These are phyloP conservation scores for Lodderomyces metapsilosis DNA, from an alignment of 1,139 yeast species.

Conservation along the genomic window DNA sequence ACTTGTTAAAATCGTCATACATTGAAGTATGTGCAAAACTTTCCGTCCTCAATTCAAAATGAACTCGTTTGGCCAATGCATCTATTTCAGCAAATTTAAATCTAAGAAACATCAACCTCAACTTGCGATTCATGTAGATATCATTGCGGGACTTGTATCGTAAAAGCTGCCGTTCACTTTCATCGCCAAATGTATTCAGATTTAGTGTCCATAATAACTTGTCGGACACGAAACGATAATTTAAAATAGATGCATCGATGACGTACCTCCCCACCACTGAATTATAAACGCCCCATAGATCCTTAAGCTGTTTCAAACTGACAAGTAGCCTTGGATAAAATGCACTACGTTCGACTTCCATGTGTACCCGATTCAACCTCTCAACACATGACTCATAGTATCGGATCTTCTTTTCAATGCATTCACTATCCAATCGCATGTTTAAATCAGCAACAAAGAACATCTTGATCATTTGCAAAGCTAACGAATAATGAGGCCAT, in stretches of 20 bases:
- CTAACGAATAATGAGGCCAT: constrained; percentile 19
- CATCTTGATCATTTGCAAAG: constrained; percentile 15
- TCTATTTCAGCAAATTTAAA: constrained; percentile 13
- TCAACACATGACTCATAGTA: constrained; percentile 9
- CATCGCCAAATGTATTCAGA: constrained; percentile 1
- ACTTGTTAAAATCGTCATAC: constrained; percentile 1
- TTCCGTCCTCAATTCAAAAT: constrained; percentile 4
- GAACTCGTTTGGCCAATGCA: constrained; percentile 4
- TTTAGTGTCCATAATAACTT: constrained; percentile 6
- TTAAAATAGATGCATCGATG: constrained; percentile 7
- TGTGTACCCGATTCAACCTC: neutral
- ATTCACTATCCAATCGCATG: constrained; percentile 12
- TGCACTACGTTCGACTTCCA: constrained; percentile 4
- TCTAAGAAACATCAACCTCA: constrained; percentile 10
- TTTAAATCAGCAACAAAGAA: constrained; percentile 24
- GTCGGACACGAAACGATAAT: constrained; percentile 12
- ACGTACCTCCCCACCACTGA: constrained; percentile 7
- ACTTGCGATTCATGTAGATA: constrained; percentile 7
- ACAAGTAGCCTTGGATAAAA: constrained; percentile 5
- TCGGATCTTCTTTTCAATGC: constrained; percentile 10
- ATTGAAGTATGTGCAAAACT: constrained; percentile 3
- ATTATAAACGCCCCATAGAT: neutral
- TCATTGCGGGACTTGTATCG: constrained; percentile 8
- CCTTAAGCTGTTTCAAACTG: constrained; percentile 5
- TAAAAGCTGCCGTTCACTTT: neutral